Evolutionary conservation across 2,329 filamentous ascomycete species (phyloP), one percentile per base, ranked within the genome.

Genomic region (Arthrobotrys pseudoclavata): DNA sequence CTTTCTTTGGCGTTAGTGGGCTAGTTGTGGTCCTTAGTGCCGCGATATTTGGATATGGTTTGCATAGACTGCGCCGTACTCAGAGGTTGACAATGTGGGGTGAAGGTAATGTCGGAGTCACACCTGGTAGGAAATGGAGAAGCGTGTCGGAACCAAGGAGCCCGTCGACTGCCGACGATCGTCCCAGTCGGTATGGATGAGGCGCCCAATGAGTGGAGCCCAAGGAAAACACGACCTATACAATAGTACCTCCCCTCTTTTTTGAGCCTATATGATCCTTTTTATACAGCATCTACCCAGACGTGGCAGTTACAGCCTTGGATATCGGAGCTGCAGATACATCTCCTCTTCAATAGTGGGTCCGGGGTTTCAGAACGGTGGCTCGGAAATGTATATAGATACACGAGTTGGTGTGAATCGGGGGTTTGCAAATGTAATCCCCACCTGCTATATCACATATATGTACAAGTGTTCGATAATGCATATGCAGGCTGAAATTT

Each of bases 51-150:
- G 88, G 89, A 81, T 97, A 95, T 84, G 94, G 96, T 4, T 87
- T 98, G 57, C 87, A 88, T 64, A 96, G 93, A 84, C 87, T 99
- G 79, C 90, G 92, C 80, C 92, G 91, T 83, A 92, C 97, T 26
- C 93, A 97, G 85, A 89, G 93, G 78, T 90, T 97, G 79, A 92
- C 91, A 82, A 97, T 97, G 93, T 94, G 89, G 87, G 89, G 89
- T 50, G 88, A 89, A 82, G 84, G 85, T 0, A 86, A 86, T 22
- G 75, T 76, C 5, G 71, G 71, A 26, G 71, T 69, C 31, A 45
- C 71, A 18, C 64, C 63, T 57, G 71, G 71, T 1, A 69, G 71
- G 34, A 76, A 76, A 60, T 76, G 71, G 71, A 76, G 71, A 50
- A 76, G 71, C 34, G 57, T 69, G 7, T 40, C 71, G n/a, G 71